A percentile compares a stretch with the other conserved stretches of the same genome.
These are phyloP conservation scores for Coniochaeta sp. DNA, from an alignment of 2,329 filamentous ascomycete genomes.

Conservation along the genomic window DNA sequence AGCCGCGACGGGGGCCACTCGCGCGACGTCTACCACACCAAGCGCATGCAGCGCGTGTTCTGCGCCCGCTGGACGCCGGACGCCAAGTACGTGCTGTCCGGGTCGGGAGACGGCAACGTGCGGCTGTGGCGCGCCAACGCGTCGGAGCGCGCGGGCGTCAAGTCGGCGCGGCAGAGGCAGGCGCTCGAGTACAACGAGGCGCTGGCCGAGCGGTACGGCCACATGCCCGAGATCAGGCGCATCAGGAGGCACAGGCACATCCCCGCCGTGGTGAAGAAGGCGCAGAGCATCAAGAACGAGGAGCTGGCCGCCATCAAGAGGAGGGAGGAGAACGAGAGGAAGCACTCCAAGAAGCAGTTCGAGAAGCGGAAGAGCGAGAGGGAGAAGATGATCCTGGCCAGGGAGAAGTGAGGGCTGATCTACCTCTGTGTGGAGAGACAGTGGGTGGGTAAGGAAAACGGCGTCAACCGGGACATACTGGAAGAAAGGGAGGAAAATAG, in stretches of 20 bases:
- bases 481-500: neutral
- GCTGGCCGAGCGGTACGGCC: slow-evolving; percentile 73
- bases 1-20: slow-evolving; percentile 73
- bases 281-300: slow-evolving; percentile 85
- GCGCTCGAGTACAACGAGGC: slow-evolving; percentile 89
- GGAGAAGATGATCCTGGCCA: slow-evolving; percentile 84
- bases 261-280: slow-evolving; percentile 92
- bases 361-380: slow-evolving; percentile 49
- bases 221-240: slow-evolving; percentile 92
- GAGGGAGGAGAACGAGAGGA: slow-evolving; percentile 87
- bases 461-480: neutral
- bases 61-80: slow-evolving; percentile 80
- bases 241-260: slow-evolving; percentile 89
- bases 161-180: slow-evolving; percentile 76
- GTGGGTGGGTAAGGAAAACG: neutral
- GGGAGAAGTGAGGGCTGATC: slow-evolving; percentile 36
- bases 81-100: slow-evolving; percentile 80
- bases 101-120: slow-evolving; percentile 89
- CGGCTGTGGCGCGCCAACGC: slow-evolving; percentile 81
- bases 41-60: slow-evolving; percentile 91
- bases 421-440: neutral
- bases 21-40: slow-evolving; percentile 92
- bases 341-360: slow-evolving; percentile 80
- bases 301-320: slow-evolving; percentile 84
- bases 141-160: slow-evolving; percentile 74